A percentile compares a stretch with the other conserved stretches of the same genome.
Evolutionary conservation across 108 stramenopile species (phyloP).

Genomic region (Mayamaea pseudoterrestris): DNA sequence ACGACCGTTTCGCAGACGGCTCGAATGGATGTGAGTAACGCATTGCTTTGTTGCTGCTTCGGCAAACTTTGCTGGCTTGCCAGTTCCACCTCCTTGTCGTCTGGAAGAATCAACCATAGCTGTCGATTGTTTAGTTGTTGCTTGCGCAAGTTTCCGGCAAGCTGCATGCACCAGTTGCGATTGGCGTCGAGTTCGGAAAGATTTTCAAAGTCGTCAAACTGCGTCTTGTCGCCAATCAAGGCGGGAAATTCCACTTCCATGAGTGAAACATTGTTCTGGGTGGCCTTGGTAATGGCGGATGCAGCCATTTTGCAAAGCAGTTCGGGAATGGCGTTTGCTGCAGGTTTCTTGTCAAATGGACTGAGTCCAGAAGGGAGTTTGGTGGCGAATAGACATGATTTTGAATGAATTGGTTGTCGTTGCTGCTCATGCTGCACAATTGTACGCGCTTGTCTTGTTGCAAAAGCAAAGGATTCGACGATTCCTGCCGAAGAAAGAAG

Average conservation of each 20-base stretch:
- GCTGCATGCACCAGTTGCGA: constrained; percentile 64
- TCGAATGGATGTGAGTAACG: constrained; percentile 64
- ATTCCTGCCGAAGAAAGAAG: no score
- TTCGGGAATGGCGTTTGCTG: constrained; percentile 45
- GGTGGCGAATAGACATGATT: constrained; percentile 2
- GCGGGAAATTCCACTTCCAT: constrained; percentile 81
- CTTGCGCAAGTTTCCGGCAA: constrained; percentile 29
- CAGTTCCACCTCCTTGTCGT: constrained; percentile 71
- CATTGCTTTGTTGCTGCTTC: constrained; percentile 36
- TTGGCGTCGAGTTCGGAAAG: constrained; percentile 72
- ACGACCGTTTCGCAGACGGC: constrained; percentile 29
- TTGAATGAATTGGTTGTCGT: no score
- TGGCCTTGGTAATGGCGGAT: constrained; percentile 28
- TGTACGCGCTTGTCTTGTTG: no score
- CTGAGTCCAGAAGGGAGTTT: constrained; percentile 50
- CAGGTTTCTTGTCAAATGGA: constrained; percentile 58
- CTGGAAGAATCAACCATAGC: constrained; percentile 68
- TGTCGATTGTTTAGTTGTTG: constrained; percentile 14
- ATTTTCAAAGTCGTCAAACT: constrained; percentile 88
- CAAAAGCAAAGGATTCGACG: no score
- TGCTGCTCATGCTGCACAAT: no score
- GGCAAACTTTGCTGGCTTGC: constrained; percentile 52
- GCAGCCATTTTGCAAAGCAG: constrained; percentile 41
- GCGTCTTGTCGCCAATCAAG: constrained; percentile 60
- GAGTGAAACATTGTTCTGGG: constrained; percentile 14